Evolutionary conservation across 305 asterid species (phyloP), one percentile per base, ranked within the genome.

Genomic region (Ilex paraguariensis): DNA sequence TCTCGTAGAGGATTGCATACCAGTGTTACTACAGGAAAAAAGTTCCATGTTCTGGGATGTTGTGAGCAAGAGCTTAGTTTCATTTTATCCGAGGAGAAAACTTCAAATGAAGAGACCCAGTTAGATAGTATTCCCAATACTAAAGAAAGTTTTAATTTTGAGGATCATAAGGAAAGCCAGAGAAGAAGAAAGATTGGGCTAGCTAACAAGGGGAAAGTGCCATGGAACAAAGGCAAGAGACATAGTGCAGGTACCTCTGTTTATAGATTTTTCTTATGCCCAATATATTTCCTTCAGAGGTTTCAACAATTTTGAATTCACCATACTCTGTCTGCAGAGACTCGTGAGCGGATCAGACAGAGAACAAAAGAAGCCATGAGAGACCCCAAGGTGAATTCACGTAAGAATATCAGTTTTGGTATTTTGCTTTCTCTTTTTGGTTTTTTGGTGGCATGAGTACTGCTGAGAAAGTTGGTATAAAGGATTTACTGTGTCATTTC

Each of bases 331-430:
- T 71, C 56, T 77, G 75, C 84, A 90, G 97, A 82, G 80, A 90
- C 97, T 55, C 85, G 94, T 58, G 83, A 77, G 73, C 83, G 65
- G 71, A 93, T 93, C 83, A 83, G 82, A 15, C 81, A 72, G 64
- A 79, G 82, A 66, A 93, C 98, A n/a, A 90, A 63, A 82, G 95
- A 93, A 84, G 98, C 98, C 73, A 67, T 93, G 87, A 75, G 72
- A 70, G 91, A 90, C 59, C 98, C 98, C 95, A 87, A 93, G 98
- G 98, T 93, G 95, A 93, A 90, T 97, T 93, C 95, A 79, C 86
- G 97, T 90, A 90, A 90, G 97, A 82, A 80, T 71, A 85, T 44
- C 61, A 48, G 49, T 31, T 17, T 65, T 33, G 33, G 64, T 28
- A 40, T 42, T 46, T 63, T 65, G 6, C 42, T 5, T 36, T 36